phyloP scores from a whole-genome alignment of 306 rosid species.

The Benincasa hispida region DNA sequence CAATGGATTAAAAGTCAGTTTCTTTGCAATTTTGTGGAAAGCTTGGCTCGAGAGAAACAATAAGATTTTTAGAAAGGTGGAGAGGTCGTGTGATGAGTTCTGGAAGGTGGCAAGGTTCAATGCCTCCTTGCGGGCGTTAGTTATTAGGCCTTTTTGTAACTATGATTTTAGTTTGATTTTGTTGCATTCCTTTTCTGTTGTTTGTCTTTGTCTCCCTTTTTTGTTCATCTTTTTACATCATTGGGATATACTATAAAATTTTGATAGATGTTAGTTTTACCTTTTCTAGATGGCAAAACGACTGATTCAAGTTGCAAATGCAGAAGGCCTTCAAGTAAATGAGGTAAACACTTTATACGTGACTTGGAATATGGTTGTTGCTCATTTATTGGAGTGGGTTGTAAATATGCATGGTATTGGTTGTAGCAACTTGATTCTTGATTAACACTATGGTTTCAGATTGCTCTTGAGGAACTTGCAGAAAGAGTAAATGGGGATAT shows the following conservation, averaged over 20 bases:
- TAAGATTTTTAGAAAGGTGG: too few relatives aligned
- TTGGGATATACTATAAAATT: background rate
- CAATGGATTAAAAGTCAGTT: background rate
- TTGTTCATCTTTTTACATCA: background rate
- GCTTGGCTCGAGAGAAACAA: too few relatives aligned
- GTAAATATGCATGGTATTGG: background rate
- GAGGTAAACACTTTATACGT: conserved; percentile 38
- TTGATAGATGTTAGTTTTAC: conserved; percentile 12
- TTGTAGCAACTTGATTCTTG: background rate
- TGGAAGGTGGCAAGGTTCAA: too few relatives aligned
- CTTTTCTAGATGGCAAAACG: conserved; percentile 77
- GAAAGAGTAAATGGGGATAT: conserved; percentile 92
- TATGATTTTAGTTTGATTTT: too few relatives aligned
- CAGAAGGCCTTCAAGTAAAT: conserved; percentile 80
- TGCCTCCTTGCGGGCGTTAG: too few relatives aligned
- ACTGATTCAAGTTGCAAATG: conserved; percentile 61
- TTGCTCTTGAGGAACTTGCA: conserved; percentile 90
- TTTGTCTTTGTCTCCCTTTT: too few relatives aligned
- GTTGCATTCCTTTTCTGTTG: too few relatives aligned
- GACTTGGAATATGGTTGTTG: background rate
- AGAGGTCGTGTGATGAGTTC: too few relatives aligned
- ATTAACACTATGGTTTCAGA: conserved; percentile 24
- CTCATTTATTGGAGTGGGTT: background rate
- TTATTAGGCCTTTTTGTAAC: too few relatives aligned
- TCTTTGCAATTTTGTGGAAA: too few relatives aligned